phyloP scores from a whole-genome alignment of 116 monocot genomes.

The Iris pallida region DNA sequence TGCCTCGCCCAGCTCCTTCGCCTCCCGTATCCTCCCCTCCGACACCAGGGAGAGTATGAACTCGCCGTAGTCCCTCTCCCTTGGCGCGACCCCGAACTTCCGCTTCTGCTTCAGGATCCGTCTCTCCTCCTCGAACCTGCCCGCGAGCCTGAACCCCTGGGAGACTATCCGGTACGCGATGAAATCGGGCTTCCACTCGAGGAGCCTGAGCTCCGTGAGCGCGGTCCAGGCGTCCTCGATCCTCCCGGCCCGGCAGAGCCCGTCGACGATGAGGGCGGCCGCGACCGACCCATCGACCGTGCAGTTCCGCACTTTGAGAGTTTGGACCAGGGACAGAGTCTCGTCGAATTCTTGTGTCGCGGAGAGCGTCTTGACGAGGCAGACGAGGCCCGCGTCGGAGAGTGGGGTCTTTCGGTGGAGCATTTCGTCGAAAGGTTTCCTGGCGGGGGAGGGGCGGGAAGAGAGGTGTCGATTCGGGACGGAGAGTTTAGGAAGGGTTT shows the following conservation, averaged over 20 bases:
- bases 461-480: too few relatives aligned
- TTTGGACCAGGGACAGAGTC: constrained; percentile 36
- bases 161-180: constrained; percentile 73
- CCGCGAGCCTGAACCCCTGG: constrained; percentile 46
- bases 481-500: too few relatives aligned
- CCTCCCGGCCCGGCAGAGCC: constrained; percentile 52
- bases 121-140: constrained; percentile 38
- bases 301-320: constrained; percentile 8
- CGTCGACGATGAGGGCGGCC: constrained; percentile 59
- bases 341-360: constrained; percentile 22
- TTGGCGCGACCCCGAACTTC: constrained; percentile 84
- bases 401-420: constrained; percentile 20
- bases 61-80: constrained; percentile 55
- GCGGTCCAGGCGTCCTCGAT: constrained; percentile 77
- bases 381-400: constrained; percentile 69
- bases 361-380: constrained; percentile 37
- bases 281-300: constrained; percentile 65
- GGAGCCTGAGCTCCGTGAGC: constrained; percentile 50
- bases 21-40: constrained; percentile 40
- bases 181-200: constrained; percentile 82
- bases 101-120: constrained; percentile 85
- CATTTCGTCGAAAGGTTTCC: constrained; percentile 65
- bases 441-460: constrained; percentile 9
- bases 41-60: constrained; percentile 54
- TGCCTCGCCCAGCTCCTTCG: constrained; percentile 59